Evolutionary conservation across 1,284 basidiomycete genomes (phyloP), one percentile per base, ranked within the genome.

Genomic region (Pisolithus thermaeus): DNA sequence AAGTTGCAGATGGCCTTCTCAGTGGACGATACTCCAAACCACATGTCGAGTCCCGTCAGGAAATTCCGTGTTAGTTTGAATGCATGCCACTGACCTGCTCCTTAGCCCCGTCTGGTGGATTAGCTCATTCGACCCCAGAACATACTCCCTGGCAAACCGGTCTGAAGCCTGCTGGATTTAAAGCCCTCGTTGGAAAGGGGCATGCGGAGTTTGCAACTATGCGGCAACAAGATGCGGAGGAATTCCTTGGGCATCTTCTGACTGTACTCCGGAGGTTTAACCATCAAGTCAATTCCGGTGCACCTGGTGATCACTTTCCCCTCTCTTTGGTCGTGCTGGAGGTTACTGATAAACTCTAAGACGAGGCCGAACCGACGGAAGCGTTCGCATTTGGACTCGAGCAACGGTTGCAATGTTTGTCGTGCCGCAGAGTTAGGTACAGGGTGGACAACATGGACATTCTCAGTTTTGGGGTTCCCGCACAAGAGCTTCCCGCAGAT

Each of bases 121-220:
- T 72, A 37, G 68, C 66, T 9, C 70, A 73, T 45, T 44, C 59
- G 56, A 73, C 72, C 5, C 79, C 79, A 0, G 75, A 80, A 42
- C 52, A 64, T 42, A 55, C 53, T 1, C 56, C 59, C 12, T 97
- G 96, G 76, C 95, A 98, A 65, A 83, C 82, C 27, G 96, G 96
- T 1, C 72, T 99, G 48, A 80, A 81, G 37, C 97, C 96, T 0
- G 77, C 76, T 2, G 84, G 84, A 63, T 94, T 98, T 76, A 98
- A 98, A 70, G 74, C 83, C 1, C 79, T 98, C 14, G 81, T 98
- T 36, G 96, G 96, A 3, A 90, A 89, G 61, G 93, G 92, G 0
- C 96, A 99, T 63, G 82, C 84, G 47, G 96, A 98, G 71, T 99
- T 99, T 63, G 79, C 90, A 30, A 98, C 94, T 18, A 98, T 98